A percentile compares a stretch with the other conserved stretches of the same genome.
These are phyloP conservation scores for Cercospora canescens DNA, from an alignment of 2,329 filamentous ascomycete species.

Conservation along the genomic window DNA sequence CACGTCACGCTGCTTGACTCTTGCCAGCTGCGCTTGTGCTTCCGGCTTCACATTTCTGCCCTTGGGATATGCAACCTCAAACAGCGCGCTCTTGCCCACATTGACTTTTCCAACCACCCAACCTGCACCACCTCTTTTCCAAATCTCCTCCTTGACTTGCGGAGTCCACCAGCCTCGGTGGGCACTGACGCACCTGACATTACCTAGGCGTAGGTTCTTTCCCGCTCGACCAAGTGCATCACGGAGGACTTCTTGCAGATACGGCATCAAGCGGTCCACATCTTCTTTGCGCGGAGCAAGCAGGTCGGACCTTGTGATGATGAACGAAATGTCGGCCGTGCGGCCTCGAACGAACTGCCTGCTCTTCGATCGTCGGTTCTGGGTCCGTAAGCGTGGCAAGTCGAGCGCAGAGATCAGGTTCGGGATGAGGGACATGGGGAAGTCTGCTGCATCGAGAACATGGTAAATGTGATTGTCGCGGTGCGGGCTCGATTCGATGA, in stretches of 20 bases:
- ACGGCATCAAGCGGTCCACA: constrained; percentile 84
- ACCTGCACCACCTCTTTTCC: constrained; percentile 76
- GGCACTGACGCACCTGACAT: constrained; percentile 82
- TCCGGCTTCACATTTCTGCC: constrained; percentile 34
- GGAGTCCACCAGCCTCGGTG: constrained; percentile 89
- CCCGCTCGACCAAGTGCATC: constrained; percentile 70
- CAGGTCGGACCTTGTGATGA: constrained; percentile 86
- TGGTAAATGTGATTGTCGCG: constrained; percentile 95
- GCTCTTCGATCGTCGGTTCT: constrained; percentile 73
- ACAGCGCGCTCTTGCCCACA: constrained; percentile 92
- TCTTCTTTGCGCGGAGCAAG: constrained; percentile 80
- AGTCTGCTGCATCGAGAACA: constrained; percentile 91
- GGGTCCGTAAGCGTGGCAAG: constrained; percentile 71
- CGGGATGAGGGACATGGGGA: constrained; percentile 88
- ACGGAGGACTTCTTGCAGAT: constrained; percentile 73
- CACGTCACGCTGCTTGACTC: constrained; percentile 11
- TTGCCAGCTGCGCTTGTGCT: constrained; percentile 2
- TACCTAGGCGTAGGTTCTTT: constrained; percentile 76
- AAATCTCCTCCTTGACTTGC: constrained; percentile 82
- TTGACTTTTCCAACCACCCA: constrained; percentile 99
- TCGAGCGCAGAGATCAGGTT: constrained; percentile 70
- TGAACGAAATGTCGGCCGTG: constrained; percentile 79
- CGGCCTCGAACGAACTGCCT: constrained; percentile 66
- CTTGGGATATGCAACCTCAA: constrained; percentile 86
- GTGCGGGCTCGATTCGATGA: constrained; percentile 84